Evolutionary conservation across 176 grass and related monocot genomes (phyloP), one percentile per base, ranked within the genome.

Genomic region (Saccharum spontaneum): DNA sequence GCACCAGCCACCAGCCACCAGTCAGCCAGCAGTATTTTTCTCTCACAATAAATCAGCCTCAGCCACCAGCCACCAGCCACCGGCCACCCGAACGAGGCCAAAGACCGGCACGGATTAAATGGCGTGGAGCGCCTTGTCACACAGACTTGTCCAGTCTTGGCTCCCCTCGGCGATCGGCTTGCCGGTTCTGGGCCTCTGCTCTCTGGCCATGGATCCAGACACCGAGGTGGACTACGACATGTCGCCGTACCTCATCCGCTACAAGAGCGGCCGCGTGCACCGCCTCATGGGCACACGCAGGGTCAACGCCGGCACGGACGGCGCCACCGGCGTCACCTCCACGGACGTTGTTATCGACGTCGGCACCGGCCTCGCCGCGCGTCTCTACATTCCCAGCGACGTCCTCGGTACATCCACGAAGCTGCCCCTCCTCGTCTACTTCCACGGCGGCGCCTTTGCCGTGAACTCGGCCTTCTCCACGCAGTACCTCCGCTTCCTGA

Each of bases 211-310:
- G 63, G 83, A 94, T 84, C 68, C 44, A 15, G 84, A 91, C 83
- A 79, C 61, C 52, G 73, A 90, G 84, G 59, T 93, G 31, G 82
- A 90, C 62, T 90, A 88, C 71, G 88, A 93, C 83, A 90, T 90
- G 85, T 90, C 91, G 11, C 88, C 88, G 43, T 90, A 85, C 52
- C 82, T 90, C 67, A 17, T 82, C 68, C 85, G 69, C 54, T 93
- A 93, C 85, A 88, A 86, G 78, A 93, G 87, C 68, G 83, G 92
- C 60, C 77, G 79, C 48, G 69, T 94, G 24, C 85, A 67, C 66
- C 83, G 83, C 3, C 79, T 86, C 18, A 87, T 87, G 54, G 83
- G 89, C 34, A 39, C 41, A 0, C 23, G 66, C 7, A 80, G 46
- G 6, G 83, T 86, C 33, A 18, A 28, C 24, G 70, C 84, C 15